Base-by-base conservation (phyloP, 73 alveolate species). In the Stentor coeruleus region DNA sequence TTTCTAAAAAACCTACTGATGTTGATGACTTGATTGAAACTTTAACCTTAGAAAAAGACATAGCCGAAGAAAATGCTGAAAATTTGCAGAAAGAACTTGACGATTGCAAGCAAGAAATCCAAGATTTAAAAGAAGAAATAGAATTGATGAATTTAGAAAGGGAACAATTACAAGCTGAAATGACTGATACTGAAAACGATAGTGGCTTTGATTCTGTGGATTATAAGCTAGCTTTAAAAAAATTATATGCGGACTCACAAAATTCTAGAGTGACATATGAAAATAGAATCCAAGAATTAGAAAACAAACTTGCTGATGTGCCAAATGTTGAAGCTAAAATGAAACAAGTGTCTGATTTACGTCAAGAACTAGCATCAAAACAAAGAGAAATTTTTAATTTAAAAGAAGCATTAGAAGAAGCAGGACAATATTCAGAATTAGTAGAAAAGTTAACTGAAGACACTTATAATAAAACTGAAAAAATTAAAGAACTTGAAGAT, bases 381-480 rank as follows among this genome's bases (percentile, higher is more conserved):
- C 79, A 66, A 33, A 31, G n/a, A 33, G 79, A 66, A 1, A 66
- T 66, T 20, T 20, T 20, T 20, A 31, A 20, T 20, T 2, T 66
- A 66, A 66, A 66, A 20, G 79, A 66, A 28, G 79, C 79, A 26
- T 40, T 66, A 28, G 79, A 66, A 66, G 79, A 66, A 66, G 11
- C 79, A 0, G n/a, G 49, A 26, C 49, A 31, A 0, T 2, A 20
- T 14, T 14, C n/a, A 28, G 79, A 66, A 20, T 14, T 33, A 40
- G 79, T 66, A 28, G 79, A 66, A 66, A 66, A 33, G 11, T 33
- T 66, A 15, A 66, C 79, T 20, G 79, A 33, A 20, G 37, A 20
- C 36, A 66, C n/a, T 2, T 66, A 28, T 20, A 33, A 66, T 14
- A 20, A 20, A 66, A 20, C 26, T 31, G 79, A 66, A 33, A 66